Base-by-base conservation (phyloP, 2,329 filamentous ascomycete species). In the Didymosphaeria variabile region DNA sequence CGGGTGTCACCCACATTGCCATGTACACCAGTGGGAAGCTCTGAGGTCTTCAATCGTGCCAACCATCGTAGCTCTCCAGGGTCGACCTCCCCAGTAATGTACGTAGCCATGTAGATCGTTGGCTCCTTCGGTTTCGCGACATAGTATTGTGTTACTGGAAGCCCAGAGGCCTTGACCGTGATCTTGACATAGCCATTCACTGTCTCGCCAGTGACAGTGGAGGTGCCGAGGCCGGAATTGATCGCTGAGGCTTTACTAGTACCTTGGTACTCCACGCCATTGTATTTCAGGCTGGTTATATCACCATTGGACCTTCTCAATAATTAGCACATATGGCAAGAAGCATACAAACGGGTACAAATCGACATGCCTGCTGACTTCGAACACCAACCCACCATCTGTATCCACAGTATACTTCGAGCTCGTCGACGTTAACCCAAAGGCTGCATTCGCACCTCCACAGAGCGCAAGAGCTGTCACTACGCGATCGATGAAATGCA, bases 181-280 rank as follows among this genome's bases (percentile, higher is more conserved):
- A 71, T 69, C 49, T 71, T 69, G 58, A 71, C 63, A 38, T 66
- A 68, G 29, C 66, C 67, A 55, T 65, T 65, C 29, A 71, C 53
- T 10, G 55, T 68, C 44, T 71, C 73, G 3, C 75, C 68, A 5
- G 61, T 68, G 19, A 68, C 67, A 0, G 59, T 63, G 8, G 68
- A 71, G 10, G 64, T 60, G 1, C 68, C 67, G 6, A 71, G 63
- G 5, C 68, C 68, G 1, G 67, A 71, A 56, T 69, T 69, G 59
- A 71, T 71, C 8, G 59, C 66, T 12, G 64, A 64, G 5, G 64
- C 64, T 60, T 69, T 69, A 19, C 55, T 17, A 13, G 65, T 68
- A 2, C 67, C 67, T 47, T 71, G 67, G 21, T 69, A 71, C 34
- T 71, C 65, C 15, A 69, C 60, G 15, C 65, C 64, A 44, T 67